phyloP scores from a whole-genome alignment of 768 basidiomycete species.

The Xerocomus spinulosus region DNA sequence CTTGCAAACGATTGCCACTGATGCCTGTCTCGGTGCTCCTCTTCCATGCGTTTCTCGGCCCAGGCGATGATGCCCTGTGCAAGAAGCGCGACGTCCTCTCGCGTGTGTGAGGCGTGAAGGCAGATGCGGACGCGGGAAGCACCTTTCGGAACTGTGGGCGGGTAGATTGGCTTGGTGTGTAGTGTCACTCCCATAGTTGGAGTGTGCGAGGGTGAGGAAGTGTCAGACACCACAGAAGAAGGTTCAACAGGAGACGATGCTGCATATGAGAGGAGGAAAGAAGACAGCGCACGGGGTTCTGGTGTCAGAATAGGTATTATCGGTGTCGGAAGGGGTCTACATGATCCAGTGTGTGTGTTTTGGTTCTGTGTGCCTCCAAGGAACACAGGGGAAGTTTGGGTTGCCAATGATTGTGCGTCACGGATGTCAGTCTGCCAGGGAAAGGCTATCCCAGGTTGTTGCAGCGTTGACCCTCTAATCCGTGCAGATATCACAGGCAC shows the following conservation, averaged over 20 bases:
- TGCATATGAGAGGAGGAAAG: constrained; percentile 43
- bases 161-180: constrained; percentile 72
- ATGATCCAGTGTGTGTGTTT: not conserved
- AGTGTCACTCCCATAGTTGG: constrained; percentile 36
- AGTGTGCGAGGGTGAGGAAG: not conserved
- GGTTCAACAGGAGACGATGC: not conserved
- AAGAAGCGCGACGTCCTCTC: constrained; percentile 57
- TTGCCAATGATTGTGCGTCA: not conserved
- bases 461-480: not conserved
- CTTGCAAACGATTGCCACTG: constrained; percentile 14
- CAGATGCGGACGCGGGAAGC: constrained; percentile 86
- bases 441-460: not conserved
- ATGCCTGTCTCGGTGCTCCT: not conserved
- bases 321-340: constrained; percentile 44
- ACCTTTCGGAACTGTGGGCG: constrained; percentile 88
- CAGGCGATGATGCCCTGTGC: constrained; percentile 44
- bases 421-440: constrained; percentile 8
- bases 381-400: not conserved
- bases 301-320: constrained; percentile 84
- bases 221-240: not conserved
- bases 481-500: not conserved
- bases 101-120: constrained; percentile 72
- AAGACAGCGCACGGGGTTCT: constrained; percentile 70
- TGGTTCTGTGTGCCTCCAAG: not conserved
- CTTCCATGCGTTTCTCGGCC: constrained; percentile 17